A percentile compares a stretch with the other conserved stretches of the same genome.
Conservation (phyloP, 2,329 filamentous ascomycete species). For the Ceratocystis alfenasii region DNA sequence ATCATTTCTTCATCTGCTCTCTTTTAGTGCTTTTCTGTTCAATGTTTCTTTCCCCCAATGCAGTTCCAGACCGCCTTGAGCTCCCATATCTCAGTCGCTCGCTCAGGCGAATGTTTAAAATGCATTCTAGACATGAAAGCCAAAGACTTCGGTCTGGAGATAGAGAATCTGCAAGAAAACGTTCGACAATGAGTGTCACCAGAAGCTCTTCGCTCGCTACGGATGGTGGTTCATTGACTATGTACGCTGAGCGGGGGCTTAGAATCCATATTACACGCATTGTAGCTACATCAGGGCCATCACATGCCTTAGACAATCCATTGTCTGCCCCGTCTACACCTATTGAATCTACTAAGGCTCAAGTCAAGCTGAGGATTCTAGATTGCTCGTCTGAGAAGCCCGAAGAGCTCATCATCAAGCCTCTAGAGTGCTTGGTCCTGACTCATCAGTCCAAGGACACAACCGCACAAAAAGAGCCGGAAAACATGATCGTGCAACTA, state of each 20-base stretch:
- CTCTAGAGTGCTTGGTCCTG: neutral
- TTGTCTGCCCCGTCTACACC: neutral
- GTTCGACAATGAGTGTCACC: too few species aligned
- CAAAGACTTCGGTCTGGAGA: neutral
- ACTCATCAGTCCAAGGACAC: neutral
- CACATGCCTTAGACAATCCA: neutral
- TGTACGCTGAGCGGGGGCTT: neutral
- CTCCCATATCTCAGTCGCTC: conserved; percentile 11
- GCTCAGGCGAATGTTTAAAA: neutral
- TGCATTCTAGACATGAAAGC: neutral
- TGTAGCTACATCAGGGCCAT: neutral
- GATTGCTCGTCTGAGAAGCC: conserved; percentile 14
- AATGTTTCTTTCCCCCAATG: neutral
- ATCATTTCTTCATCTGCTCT: neutral
- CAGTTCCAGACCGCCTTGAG: neutral
- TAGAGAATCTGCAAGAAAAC: too few species aligned
- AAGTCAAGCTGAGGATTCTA: conserved; percentile 10
- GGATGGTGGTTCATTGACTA: neutral
- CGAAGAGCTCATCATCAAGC: conserved; percentile 5
- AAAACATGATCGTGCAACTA: neutral
- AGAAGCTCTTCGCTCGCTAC: neutral
- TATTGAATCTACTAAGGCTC: neutral
- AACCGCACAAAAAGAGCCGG: neutral
- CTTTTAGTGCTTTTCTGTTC: neutral
- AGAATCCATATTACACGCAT: neutral